Conservation (phyloP, 306 rosid genomes). For the Cicer yamashitae region DNA sequence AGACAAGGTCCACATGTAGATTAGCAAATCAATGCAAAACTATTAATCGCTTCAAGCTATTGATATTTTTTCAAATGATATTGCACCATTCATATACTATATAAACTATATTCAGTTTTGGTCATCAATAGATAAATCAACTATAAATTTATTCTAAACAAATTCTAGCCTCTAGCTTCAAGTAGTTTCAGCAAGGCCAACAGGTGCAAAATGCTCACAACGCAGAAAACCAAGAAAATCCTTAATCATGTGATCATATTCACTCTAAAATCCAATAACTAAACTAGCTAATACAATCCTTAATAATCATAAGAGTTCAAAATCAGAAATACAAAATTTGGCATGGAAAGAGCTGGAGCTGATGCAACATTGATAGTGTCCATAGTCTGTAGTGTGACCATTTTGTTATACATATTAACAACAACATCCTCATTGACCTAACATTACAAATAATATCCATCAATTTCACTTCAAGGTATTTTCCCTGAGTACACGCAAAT, state of each 20-base stretch:
- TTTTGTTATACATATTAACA: constrained; percentile 65
- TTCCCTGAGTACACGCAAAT: constrained; percentile 4
- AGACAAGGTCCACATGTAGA: constrained; percentile 11
- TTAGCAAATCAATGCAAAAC: constrained; percentile 15
- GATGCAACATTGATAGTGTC: constrained; percentile 51
- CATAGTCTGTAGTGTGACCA: constrained; percentile 80
- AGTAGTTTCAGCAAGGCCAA: background rate
- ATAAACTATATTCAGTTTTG: background rate
- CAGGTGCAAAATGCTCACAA: background rate
- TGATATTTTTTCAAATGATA: background rate
- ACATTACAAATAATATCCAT: background rate
- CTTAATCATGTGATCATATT: too few species aligned
- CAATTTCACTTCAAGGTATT: constrained; percentile 13
- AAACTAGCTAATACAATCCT: too few species aligned
- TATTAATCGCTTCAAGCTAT: background rate
- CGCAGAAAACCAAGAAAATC: too few species aligned
- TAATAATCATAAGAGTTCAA: too few species aligned
- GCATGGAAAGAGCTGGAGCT: too few species aligned
- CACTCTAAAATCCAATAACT: too few species aligned
- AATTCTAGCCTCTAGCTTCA: constrained; percentile 1
- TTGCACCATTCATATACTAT: background rate
- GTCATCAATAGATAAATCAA: background rate
- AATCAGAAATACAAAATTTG: too few species aligned
- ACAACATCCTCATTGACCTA: constrained; percentile 53
- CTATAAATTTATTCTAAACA: background rate